Evolutionary conservation across 2,329 filamentous ascomycete species (phyloP), one percentile per base, ranked within the genome.

Genomic region (Neoarthrinium moseri): DNA sequence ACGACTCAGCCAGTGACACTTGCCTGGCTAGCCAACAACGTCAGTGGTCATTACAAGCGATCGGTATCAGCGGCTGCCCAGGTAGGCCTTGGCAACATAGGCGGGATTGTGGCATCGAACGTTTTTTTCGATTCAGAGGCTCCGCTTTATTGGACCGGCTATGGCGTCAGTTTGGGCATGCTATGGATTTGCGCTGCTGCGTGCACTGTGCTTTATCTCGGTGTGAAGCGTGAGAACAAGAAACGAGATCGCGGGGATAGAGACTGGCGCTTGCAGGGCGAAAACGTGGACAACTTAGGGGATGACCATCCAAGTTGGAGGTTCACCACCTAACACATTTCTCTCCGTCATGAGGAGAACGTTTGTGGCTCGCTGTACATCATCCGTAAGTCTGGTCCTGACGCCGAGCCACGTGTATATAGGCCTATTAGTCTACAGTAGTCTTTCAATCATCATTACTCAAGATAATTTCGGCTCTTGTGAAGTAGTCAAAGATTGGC

Each of bases 11-110:
- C 80, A 2, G 70, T 83, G 33, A 68, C 70, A 2, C 63, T 83
- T 21, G 74, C 70, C 6, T 84, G 80, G 79, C 63, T 83, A 18
- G 71, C 70, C 46, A 81, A 83, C 56, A 78, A 78, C 51, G 69
- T 81, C 52, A 71, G 69, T 1, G 78, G 78, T 1, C 77, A 80
- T 56, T 81, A 79, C 59, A 83, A 83, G 63, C 70, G 77, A 15
- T 67, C 71, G 0, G 68, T 83, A 22, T 70, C 71, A 5, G 69
- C 75, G 17, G 78, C 77, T 13, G 67, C 80, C 50, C 73, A 73
- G 65, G 70, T 77, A 53, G 53, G 71, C 48, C 66, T 78, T 5
- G 77, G 77, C 11, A 80, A 80, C 56, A 51, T 70, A 6, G 72
- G 68, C 0, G 76, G 75, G 4, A 72, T 79, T 39, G 64, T 80